A percentile compares a stretch with the other conserved stretches of the same genome.
Evolutionary conservation across 495 filamentous ascomycete genomes (phyloP).

Genomic region (Aspergillus coremiiformis): DNA sequence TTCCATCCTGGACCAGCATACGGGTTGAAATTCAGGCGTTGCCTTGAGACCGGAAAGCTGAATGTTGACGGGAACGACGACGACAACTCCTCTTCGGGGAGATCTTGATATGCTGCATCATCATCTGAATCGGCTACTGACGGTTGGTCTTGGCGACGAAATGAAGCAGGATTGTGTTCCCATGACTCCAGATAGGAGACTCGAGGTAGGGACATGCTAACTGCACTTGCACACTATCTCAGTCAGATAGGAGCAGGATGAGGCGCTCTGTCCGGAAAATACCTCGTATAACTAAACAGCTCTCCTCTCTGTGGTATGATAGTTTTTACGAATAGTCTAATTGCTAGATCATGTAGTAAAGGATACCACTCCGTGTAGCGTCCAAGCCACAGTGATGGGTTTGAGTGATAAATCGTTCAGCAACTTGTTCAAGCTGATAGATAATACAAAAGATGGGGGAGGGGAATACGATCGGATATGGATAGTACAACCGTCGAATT

Average conservation of each 20-base stretch:
- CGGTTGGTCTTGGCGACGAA: conserved; percentile 19
- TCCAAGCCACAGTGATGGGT: not conserved
- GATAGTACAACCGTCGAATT: not conserved
- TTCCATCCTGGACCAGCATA: conserved; percentile 38
- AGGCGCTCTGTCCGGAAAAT: not conserved
- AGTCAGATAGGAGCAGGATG: not conserved
- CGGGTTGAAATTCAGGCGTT: conserved; percentile 40
- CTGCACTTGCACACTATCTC: not conserved
- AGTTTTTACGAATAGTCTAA: not conserved
- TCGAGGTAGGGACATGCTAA: conserved; percentile 19
- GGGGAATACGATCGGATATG: not conserved
- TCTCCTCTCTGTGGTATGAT: not conserved
- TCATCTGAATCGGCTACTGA: conserved; percentile 21
- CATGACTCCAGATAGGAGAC: conserved; percentile 36
- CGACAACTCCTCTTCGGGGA: conserved; percentile 28
- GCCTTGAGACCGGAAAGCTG: conserved; percentile 14
- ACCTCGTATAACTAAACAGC: not conserved
- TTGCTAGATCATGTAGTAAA: not conserved
- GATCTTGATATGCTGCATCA: conserved; percentile 25
- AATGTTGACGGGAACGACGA: conserved; percentile 40
- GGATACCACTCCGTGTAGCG: not conserved
- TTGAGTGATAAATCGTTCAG: no score
- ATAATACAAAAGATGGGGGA: not conserved
- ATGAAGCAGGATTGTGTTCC: conserved; percentile 35
- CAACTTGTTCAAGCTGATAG: no score